These are phyloP conservation scores for Starmerella sirachaensis DNA, from an alignment of 805 yeast species.

Conservation along the genomic window DNA sequence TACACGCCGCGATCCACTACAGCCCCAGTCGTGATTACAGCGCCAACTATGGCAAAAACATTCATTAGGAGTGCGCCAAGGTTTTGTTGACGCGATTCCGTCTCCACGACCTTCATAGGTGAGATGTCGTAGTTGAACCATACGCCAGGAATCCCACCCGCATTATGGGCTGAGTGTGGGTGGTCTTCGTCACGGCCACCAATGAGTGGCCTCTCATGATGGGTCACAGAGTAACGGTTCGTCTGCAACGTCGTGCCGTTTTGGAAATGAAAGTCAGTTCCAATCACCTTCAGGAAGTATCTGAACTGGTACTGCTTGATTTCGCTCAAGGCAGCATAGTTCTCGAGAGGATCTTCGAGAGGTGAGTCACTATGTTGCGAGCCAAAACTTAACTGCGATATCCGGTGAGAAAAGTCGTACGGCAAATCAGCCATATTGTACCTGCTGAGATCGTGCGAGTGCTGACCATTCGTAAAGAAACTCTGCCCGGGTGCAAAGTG, in stretches of 20 bases:
- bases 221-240: slow-evolving; percentile 80
- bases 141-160: slow-evolving; percentile 87
- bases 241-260: slow-evolving; percentile 50
- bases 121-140: slow-evolving; percentile 83
- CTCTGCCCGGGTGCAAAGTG: slow-evolving; percentile 96
- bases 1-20: slow-evolving; percentile 76
- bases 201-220: slow-evolving; percentile 68
- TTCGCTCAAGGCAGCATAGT: slow-evolving; percentile 28
- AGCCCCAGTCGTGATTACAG: slow-evolving; percentile 85
- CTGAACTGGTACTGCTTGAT: slow-evolving; percentile 53
- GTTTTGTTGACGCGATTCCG: slow-evolving; percentile 41
- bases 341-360: slow-evolving; percentile 27
- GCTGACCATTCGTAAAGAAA: slow-evolving; percentile 40
- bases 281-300: slow-evolving; percentile 80
- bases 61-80: slow-evolving; percentile 29
- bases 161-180: slow-evolving; percentile 55
- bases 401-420: slow-evolving; percentile 63
- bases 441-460: slow-evolving; percentile 74
- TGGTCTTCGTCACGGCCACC: slow-evolving; percentile 93
- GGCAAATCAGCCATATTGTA: slow-evolving; percentile 44
- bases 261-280: slow-evolving; percentile 69
- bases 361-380: slow-evolving; percentile 35
- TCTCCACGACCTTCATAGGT: slow-evolving; percentile 81
- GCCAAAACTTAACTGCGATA: slow-evolving; percentile 80
- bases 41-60: slow-evolving; percentile 77